Evolutionary conservation across 352 stramenopile species (phyloP).

Genomic region (Globisporangium takayamanum): DNA sequence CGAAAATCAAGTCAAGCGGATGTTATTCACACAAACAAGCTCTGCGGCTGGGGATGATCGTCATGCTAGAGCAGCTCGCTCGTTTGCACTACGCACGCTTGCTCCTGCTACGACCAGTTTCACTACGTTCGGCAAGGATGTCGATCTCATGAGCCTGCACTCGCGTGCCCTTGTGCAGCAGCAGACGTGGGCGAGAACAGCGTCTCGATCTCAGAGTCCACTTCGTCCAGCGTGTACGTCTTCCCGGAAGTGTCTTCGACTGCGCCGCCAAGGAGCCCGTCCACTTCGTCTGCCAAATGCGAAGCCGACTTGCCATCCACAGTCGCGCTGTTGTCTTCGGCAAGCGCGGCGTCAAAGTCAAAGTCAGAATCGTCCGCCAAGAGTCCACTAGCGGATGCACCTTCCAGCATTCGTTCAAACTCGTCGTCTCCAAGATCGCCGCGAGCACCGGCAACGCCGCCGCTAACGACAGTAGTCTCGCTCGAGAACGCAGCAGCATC

Average conservation of each 20-base stretch:
- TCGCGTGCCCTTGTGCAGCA: not conserved
- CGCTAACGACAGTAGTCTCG: not conserved
- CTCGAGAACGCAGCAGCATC: not conserved
- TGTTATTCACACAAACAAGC: no score
- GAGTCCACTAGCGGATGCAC: not conserved
- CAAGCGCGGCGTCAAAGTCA: conserved; percentile 3
- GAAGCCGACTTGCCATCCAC: not conserved
- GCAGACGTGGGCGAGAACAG: conserved; percentile 4
- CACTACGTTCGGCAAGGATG: no score
- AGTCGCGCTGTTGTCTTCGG: not conserved
- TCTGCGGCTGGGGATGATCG: no score
- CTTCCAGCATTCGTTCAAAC: conserved; percentile 5
- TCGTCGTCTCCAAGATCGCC: not conserved
- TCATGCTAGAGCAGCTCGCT: no score
- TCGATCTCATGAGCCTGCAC: no score
- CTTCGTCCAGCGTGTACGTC: conserved; percentile 6
- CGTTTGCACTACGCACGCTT: no score
- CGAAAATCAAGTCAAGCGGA: no score
- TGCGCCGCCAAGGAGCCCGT: conserved; percentile 2
- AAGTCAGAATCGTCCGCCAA: not conserved
- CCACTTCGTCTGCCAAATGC: conserved; percentile 3
- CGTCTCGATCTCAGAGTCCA: conserved; percentile 7
- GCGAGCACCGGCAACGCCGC: not conserved
- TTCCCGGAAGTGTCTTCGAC: not conserved
- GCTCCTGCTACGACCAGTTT: no score